Evolutionary conservation across 139 green algal genomes (phyloP).

Genomic region (Volvox africanus): DNA sequence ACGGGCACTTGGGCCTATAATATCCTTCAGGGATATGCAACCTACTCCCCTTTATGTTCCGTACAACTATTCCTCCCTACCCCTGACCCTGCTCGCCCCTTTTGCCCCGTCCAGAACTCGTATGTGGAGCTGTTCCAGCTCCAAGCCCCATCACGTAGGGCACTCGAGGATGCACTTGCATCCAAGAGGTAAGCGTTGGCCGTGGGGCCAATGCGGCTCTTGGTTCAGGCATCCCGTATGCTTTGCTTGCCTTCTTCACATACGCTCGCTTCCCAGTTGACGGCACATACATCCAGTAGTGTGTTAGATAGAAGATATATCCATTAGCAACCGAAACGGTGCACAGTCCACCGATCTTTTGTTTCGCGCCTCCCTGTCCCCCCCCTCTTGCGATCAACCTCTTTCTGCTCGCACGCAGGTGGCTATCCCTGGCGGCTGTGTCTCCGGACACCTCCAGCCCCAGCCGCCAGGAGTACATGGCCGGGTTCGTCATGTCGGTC

Average conservation of each 20-base stretch:
- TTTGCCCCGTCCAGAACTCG: background rate
- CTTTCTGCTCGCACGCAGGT: background rate
- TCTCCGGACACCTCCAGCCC: constrained; percentile 9
- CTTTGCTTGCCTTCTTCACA: too few relatives aligned
- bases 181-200: background rate
- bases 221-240: too few relatives aligned
- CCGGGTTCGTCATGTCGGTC: constrained; percentile 22
- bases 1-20: too few relatives aligned
- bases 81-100: background rate
- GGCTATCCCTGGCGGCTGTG: constrained; percentile 27
- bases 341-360: background rate
- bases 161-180: constrained; percentile 24
- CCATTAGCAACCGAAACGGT: too few relatives aligned
- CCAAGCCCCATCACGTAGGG: constrained; percentile 2
- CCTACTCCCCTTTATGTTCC: too few relatives aligned
- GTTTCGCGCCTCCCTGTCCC: background rate
- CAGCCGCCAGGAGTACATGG: constrained; percentile 36
- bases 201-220: too few relatives aligned
- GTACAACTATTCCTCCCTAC: background rate
- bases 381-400: background rate
- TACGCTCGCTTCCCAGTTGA: too few relatives aligned
- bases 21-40: too few relatives aligned
- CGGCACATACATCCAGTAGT: too few relatives aligned
- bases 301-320: too few relatives aligned
- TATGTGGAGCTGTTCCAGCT: constrained; percentile 32